A percentile compares a stretch with the other conserved stretches of the same genome.
Evolutionary conservation across 257 asterid species (phyloP).

Genomic region (Nicotiana tabacum): DNA sequence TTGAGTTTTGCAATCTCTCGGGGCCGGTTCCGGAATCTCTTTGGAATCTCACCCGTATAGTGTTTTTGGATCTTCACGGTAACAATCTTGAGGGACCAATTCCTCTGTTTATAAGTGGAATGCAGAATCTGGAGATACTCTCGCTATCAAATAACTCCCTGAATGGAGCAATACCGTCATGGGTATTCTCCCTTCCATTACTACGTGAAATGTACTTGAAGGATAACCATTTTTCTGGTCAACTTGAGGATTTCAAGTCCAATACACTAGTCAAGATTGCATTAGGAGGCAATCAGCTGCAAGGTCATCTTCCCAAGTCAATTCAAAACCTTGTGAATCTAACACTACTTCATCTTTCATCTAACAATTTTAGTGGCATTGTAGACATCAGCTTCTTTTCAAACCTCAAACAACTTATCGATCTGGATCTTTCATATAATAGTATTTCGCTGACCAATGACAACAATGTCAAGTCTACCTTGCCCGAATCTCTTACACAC

Average conservation of each 20-base stretch:
- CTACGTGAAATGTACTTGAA: not conserved
- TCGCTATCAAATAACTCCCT: conserved; percentile 6
- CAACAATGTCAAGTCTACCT: not conserved
- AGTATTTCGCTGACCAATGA: not conserved
- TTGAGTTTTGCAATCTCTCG: not conserved
- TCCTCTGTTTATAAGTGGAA: not conserved
- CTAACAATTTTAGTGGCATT: not conserved
- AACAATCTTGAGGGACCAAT: conserved; percentile 14
- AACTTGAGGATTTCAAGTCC: conserved; percentile 18
- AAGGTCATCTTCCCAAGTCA: conserved; percentile 24
- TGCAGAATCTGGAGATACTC: conserved; percentile 7
- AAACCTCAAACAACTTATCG: not conserved
- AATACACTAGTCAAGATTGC: not conserved
- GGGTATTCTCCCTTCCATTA: conserved; percentile 19
- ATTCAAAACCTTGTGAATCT: conserved; percentile 18
- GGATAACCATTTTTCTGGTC: conserved; percentile 13
- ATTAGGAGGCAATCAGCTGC: conserved; percentile 4
- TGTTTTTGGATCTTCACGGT: not conserved
- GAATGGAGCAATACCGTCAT: conserved; percentile 14
- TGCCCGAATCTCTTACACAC: not conserved
- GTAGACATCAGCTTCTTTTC: not conserved
- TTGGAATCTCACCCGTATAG: conserved; percentile 17
- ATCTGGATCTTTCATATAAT: not conserved
- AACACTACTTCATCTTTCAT: not conserved
- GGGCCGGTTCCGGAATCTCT: not conserved